Conservation (phyloP, 345 rosid species). For the Pistacia integerrima region DNA sequence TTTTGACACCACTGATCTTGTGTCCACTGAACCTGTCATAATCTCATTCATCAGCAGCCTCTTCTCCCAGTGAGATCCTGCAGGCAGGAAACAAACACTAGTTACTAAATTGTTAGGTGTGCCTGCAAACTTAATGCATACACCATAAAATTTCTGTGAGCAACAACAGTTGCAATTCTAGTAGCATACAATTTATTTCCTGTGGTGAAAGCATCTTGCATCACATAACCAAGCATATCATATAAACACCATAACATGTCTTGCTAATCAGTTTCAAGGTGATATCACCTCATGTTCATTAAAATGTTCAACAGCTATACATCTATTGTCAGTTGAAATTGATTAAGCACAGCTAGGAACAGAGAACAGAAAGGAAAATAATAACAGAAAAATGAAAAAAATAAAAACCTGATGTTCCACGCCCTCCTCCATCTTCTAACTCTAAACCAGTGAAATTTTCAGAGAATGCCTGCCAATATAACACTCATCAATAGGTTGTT, state of each 20-base stretch:
- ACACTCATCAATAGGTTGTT: slow-evolving; percentile 14
- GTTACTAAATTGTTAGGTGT: slow-evolving; percentile 6
- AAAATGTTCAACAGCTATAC: background rate
- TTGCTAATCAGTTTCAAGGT: background rate
- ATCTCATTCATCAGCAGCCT: slow-evolving; percentile 99
- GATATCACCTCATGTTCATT: background rate
- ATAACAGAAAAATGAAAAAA: slow-evolving; percentile 1
- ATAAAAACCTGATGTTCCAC: slow-evolving; percentile 87
- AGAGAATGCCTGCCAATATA: slow-evolving; percentile 74
- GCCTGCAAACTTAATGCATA: background rate
- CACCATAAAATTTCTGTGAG: background rate
- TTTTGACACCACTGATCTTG: slow-evolving; percentile 96
- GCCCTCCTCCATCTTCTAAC: slow-evolving; percentile 99
- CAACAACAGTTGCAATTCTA: background rate
- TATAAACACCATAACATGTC: background rate
- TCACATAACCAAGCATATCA: background rate
- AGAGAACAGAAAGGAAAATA: background rate
- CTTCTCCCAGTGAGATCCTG: slow-evolving; percentile 99
- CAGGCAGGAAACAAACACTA: slow-evolving; percentile 13
- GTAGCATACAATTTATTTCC: background rate
- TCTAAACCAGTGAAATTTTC: slow-evolving; percentile 95
- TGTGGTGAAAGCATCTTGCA: background rate
- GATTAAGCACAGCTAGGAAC: background rate
- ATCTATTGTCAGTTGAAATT: background rate
- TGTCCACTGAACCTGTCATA: slow-evolving; percentile 99